phyloP scores from a whole-genome alignment of 1,284 basidiomycete species.

The Mycosarcoma mackinlayi region DNA sequence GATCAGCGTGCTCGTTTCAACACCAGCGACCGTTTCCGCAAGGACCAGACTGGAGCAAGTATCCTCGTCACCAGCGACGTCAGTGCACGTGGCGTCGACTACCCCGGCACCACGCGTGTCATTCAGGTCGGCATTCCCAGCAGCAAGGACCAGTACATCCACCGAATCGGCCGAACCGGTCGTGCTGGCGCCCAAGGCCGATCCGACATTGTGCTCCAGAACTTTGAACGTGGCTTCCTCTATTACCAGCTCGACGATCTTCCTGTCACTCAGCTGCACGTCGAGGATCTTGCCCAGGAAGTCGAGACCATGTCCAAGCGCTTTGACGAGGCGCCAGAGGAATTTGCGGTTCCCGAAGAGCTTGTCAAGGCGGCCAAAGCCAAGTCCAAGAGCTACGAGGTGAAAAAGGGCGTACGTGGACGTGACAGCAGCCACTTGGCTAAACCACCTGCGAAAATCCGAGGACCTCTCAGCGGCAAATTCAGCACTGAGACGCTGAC shows the following conservation, averaged over 20 bases:
- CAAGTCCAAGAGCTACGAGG: constrained; percentile 7
- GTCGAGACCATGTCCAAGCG: constrained; percentile 72
- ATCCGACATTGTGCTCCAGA: constrained; percentile 86
- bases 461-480: constrained; percentile 39
- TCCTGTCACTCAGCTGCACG: constrained; percentile 76
- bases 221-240: constrained; percentile 84
- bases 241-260: constrained; percentile 76
- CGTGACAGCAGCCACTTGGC: neutral
- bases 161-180: constrained; percentile 91
- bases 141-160: constrained; percentile 82
- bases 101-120: constrained; percentile 85
- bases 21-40: constrained; percentile 78
- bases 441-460: constrained; percentile 21
- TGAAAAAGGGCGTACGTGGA: constrained; percentile 7
- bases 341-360: constrained; percentile 28
- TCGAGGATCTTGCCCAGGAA: constrained; percentile 73
- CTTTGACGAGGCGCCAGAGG: constrained; percentile 72
- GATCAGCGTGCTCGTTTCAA: constrained; percentile 76
- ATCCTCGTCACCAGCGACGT: constrained; percentile 70
- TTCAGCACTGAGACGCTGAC: constrained; percentile 18
- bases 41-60: constrained; percentile 72
- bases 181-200: constrained; percentile 79
- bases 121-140: constrained; percentile 89
- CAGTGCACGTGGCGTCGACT: constrained; percentile 70
- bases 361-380: constrained; percentile 13